phyloP scores from a whole-genome alignment of 805 yeast genomes.

The Starmera amethionina region DNA sequence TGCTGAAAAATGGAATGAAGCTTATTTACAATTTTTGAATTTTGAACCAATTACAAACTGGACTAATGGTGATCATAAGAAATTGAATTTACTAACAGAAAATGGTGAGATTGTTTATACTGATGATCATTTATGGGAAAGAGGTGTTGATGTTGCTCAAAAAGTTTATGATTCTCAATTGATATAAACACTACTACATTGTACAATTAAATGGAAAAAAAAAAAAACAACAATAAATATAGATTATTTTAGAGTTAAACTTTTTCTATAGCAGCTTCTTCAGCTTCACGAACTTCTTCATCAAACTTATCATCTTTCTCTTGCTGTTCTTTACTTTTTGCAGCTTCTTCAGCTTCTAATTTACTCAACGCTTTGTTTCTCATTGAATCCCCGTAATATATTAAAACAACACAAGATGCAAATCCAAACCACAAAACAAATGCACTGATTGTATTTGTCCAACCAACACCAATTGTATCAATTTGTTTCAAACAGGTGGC shows the following conservation, averaged over 20 bases:
- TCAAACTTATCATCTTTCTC: conserved; percentile 1
- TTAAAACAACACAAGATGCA: conserved; percentile 1
- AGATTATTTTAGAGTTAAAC: no score
- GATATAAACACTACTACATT: no score
- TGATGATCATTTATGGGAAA: conserved; percentile 26
- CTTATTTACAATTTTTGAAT: conserved; percentile 21
- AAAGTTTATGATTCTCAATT: conserved; percentile 18
- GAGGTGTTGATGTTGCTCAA: conserved; percentile 26
- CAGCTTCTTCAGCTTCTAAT: neutral
- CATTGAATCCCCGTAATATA: neutral
- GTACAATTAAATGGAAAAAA: no score
- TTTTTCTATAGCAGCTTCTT: no score
- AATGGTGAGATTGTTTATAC: conserved; percentile 20
- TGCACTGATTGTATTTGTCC: conserved; percentile 44
- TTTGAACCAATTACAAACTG: conserved; percentile 20
- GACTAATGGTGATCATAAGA: conserved; percentile 17
- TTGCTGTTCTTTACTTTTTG: neutral
- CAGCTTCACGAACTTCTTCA: neutral
- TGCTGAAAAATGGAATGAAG: conserved; percentile 19
- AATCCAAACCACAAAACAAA: conserved; percentile 30
- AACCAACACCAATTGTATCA: conserved; percentile 42
- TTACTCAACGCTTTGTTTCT: neutral
- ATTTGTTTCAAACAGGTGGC: conserved; percentile 39
- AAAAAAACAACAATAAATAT: no score
- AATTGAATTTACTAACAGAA: conserved; percentile 19